These are phyloP conservation scores for Rhizoclosmatium sp. DNA, from an alignment of 192 early-diverging fungal species.

Conservation along the genomic window DNA sequence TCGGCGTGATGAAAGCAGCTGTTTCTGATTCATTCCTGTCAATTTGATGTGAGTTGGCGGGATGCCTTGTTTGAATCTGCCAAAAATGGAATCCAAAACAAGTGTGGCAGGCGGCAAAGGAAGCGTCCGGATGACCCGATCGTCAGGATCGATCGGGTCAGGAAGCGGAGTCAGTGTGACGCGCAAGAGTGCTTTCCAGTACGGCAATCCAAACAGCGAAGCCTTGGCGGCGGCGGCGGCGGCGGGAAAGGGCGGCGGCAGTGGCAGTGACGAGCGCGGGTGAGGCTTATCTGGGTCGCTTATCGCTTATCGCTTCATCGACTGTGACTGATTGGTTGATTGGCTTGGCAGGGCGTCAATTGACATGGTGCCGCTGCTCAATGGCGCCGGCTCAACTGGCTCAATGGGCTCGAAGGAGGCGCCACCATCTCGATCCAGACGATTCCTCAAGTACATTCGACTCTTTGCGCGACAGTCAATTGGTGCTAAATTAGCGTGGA, in stretches of 20 bases:
- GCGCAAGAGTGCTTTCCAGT: slow-evolving; percentile 2
- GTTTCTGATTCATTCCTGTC: not conserved
- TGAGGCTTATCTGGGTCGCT: too few relatives aligned
- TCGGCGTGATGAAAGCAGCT: not conserved
- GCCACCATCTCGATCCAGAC: too few relatives aligned
- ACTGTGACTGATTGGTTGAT: too few relatives aligned
- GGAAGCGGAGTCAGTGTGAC: slow-evolving; percentile 10
- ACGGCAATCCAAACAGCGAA: slow-evolving; percentile 5
- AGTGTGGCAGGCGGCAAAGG: too few relatives aligned
- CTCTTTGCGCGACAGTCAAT: not conserved
- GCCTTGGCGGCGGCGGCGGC: not conserved
- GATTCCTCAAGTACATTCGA: not conserved
- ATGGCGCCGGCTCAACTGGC: too few relatives aligned
- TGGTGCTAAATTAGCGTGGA: not conserved
- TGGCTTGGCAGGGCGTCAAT: too few relatives aligned
- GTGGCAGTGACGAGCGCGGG: too few relatives aligned
- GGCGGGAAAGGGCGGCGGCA: not conserved
- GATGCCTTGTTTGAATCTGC: not conserved
- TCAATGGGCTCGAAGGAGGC: too few relatives aligned
- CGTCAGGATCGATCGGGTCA: not conserved
- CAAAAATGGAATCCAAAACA: not conserved
- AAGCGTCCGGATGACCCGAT: not conserved
- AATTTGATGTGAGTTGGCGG: not conserved
- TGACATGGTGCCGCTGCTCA: too few relatives aligned
- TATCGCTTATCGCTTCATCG: too few relatives aligned